Evolutionary conservation across 345 rosid genomes (phyloP), one percentile per base, ranked within the genome.

Genomic region (Brassica juncea): DNA sequence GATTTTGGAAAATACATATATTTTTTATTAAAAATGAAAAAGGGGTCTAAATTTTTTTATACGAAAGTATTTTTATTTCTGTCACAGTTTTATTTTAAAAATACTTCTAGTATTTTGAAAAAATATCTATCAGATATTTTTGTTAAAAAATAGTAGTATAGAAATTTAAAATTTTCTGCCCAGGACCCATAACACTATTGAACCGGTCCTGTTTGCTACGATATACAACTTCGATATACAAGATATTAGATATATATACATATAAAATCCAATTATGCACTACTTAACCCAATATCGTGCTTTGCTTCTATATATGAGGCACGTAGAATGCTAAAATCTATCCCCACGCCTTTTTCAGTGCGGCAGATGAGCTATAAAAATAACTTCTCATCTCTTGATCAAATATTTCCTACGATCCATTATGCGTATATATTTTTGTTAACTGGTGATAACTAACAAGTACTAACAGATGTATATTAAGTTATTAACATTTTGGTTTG

Each of bases 241-340:
- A 37, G 30, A 28, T 27, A 23, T 39, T 30, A 23, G 25, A 23
- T 23, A 23, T 23, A 23, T 23, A 23, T 23, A 23, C 25, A 23
- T 23, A 23, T 61, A 10, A 6, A 77, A 44, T 47, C 54, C 64
- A 77, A 77, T 61, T 62, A 60, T 77, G 32, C 28, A 70, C 70
- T 61, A 21, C 6, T 61, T 76, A 62, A 49, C 80, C 75, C 75
- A 61, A 34, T 69, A 63, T 70, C 70, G 54, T 47, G 61, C 70
- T 70, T 68, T 77, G 19, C 28, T 44, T 47, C 28, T 60, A 15
- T 21, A 62, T 32, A 70, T 21, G 27, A 23, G 57, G 42, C 75
- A 70, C 57, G 55, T 70, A 23, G 25, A 23, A 23, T 23, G 25
- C 25, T 23, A 47, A 70, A 5, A 61, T 77, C 14, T n/a, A 23